Base-by-base conservation (phyloP, 2,329 filamentous ascomycete species). In the Talaromyces marneffei region DNA sequence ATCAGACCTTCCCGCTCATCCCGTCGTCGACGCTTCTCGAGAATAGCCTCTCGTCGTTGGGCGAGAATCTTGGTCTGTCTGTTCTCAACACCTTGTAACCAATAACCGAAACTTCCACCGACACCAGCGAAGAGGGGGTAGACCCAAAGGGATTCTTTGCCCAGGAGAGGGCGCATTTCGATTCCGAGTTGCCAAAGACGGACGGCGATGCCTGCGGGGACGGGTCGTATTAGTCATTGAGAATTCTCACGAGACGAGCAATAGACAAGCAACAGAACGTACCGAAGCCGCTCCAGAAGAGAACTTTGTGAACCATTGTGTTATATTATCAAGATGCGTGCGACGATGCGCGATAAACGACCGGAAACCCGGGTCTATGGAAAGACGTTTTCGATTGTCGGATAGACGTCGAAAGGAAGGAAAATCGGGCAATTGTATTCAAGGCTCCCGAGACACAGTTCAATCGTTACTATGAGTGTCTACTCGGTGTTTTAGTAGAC, bases 171-270 rank as follows among this genome's bases (percentile, higher is more conserved):
- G 65, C 92, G 91, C 92, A 96, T 96, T 82, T 99, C 92, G 76
- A 99, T 94, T 73, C 93, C 94, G 75, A 99, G 88, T 79, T 97
- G 94, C 91, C 92, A 97, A 78, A 94, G 85, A 70, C 93, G 90
- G 73, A 92, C 89, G 74, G 90, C 92, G 71, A 97, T 80, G 82
- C 94, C 94, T 99, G 70, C 62, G 63, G 20, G 54, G 33, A 52
- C 14, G 31, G 18, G 48, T 29, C 37, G 29, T 57, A 48, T 65
- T 31, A 66, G 62, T 9, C 58, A 35, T 50, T 33, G 8, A 8
- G 0, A 25, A 64, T 27, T 46, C 40, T 35, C 27, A 65, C 52
- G 35, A 14, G 16, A 16, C 1, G 4, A 37, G n/a, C 25, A 10
- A 20, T 46, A 37, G 37, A 59, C 48, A 58, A 18, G 12, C 31